These are phyloP conservation scores for Metschnikowia reukaufii DNA, from an alignment of 805 yeast species.

Conservation along the genomic window DNA sequence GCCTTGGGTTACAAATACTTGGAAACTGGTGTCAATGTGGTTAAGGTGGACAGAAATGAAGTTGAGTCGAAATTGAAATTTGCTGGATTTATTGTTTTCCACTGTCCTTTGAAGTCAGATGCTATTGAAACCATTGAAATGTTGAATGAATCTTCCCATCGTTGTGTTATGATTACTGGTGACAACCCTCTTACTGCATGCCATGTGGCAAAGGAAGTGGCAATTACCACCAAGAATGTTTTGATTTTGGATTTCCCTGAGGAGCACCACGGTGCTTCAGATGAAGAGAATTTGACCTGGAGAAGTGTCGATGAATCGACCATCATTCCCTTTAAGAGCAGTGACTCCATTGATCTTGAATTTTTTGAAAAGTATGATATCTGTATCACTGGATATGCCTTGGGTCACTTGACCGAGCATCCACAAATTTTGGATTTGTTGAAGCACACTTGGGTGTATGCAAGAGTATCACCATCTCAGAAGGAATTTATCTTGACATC, in stretches of 20 bases:
- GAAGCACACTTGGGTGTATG: constrained; percentile 93
- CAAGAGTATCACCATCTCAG: constrained; percentile 95
- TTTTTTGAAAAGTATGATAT: constrained; percentile 72
- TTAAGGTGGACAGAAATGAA: constrained; percentile 65
- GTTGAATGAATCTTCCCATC: constrained; percentile 93
- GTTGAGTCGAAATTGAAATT: constrained; percentile 75
- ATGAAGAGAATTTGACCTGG: constrained; percentile 68
- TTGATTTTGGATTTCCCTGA: constrained; percentile 86
- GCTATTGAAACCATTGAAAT: constrained; percentile 86
- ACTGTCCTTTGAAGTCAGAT: constrained; percentile 93
- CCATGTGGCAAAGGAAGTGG: constrained; percentile 94
- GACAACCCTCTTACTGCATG: constrained; percentile 98
- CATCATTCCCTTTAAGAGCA: constrained; percentile 63
- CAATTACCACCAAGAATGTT: constrained; percentile 78
- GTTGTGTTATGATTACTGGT: constrained; percentile 98
- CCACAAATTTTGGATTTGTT: constrained; percentile 69
- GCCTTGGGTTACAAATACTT: constrained; percentile 88
- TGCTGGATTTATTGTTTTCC: constrained; percentile 95
- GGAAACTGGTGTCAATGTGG: constrained; percentile 48
- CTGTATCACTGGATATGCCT: constrained; percentile 92
- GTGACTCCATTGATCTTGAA: constrained; percentile 52
- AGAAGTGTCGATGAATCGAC: constrained; percentile 78
- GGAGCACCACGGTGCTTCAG: constrained; percentile 51
- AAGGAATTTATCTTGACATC: constrained; percentile 87
- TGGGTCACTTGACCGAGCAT: constrained; percentile 64